Percentiles rank a stretch among this genome's conserved stretches.
Conservation (phyloP, 2,329 filamentous ascomycete species). For the Lecanoromycetidae sp. region DNA sequence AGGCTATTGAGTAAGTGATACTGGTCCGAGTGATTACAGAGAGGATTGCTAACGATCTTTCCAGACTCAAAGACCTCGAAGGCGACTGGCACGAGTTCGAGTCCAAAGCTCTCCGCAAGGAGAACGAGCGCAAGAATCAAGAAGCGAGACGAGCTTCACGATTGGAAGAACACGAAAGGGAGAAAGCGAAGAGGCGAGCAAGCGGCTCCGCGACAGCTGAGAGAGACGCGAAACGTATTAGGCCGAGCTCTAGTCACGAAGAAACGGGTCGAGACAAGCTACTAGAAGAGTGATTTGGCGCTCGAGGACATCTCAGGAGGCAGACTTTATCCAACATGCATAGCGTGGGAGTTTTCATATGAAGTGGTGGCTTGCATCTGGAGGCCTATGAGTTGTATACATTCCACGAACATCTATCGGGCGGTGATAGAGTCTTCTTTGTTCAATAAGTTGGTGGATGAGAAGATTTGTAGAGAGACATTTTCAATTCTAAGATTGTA, state of each 20-base stretch:
- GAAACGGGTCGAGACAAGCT: background rate
- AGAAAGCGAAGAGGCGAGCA: constrained; percentile 39
- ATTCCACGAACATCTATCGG: background rate
- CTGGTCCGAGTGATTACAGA: too few relatives aligned
- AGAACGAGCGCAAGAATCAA: constrained; percentile 60
- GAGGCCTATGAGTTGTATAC: background rate
- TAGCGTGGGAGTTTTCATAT: constrained; percentile 5
- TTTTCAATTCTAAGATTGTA: too few relatives aligned
- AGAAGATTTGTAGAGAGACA: too few relatives aligned
- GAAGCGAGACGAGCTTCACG: constrained; percentile 37
- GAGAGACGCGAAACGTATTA: constrained; percentile 28
- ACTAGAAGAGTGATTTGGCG: background rate
- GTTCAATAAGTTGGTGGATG: too few relatives aligned
- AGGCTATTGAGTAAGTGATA: constrained; percentile 74
- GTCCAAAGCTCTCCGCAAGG: constrained; percentile 83
- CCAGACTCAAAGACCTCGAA: constrained; percentile 62
- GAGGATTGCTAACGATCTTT: constrained; percentile 22
- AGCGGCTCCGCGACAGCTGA: constrained; percentile 26
- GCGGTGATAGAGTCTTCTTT: too few relatives aligned
- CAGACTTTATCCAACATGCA: background rate
- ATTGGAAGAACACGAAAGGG: constrained; percentile 32
- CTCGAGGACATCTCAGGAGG: background rate
- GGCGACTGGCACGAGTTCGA: constrained; percentile 99
- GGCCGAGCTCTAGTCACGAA: constrained; percentile 16
- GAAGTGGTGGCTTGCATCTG: background rate